phyloP scores from a whole-genome alignment of 2,329 filamentous ascomycete species.

The Exophiala aquamarina region DNA sequence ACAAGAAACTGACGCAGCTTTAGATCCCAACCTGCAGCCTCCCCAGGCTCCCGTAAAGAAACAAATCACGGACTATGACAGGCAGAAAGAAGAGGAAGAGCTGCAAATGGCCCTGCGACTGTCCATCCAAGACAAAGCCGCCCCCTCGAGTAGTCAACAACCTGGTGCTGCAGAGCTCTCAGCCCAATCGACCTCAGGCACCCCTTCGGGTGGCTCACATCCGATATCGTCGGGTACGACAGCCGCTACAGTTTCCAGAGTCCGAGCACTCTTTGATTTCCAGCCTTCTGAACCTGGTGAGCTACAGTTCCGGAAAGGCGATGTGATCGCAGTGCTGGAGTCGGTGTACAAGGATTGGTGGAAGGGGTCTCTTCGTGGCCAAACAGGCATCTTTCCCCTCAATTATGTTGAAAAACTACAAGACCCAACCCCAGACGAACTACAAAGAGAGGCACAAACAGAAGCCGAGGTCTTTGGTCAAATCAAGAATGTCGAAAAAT shows the following conservation, averaged over 20 bases:
- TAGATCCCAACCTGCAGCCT: constrained; percentile 84
- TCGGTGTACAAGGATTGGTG: constrained; percentile 99
- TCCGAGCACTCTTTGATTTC: constrained; percentile 92
- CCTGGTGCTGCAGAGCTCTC: constrained; percentile 39
- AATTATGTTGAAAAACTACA: constrained; percentile 98
- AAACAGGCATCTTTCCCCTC: constrained; percentile 95
- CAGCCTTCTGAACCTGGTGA: constrained; percentile 91
- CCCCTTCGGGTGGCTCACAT: constrained; percentile 50
- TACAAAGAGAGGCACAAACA: constrained; percentile 95
- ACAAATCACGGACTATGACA: constrained; percentile 82
- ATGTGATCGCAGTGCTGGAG: constrained; percentile 94
- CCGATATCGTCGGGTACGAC: constrained; percentile 79
- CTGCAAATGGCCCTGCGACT: constrained; percentile 92
- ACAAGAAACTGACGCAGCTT: constrained; percentile 6
- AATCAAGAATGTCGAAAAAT: constrained; percentile 74
- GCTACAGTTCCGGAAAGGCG: constrained; percentile 92
- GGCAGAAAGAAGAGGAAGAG: constrained; percentile 95
- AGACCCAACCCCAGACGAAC: constrained; percentile 89
- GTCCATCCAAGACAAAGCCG: constrained; percentile 81
- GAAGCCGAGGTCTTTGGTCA: constrained; percentile 77
- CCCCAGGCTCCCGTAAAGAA: constrained; percentile 93
- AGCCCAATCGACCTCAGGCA: constrained; percentile 33
- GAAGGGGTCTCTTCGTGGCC: constrained; percentile 90
- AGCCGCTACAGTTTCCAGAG: constrained; percentile 91
- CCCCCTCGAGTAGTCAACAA: constrained; percentile 38